Conservation (phyloP, 768 basidiomycete genomes). For the Atractiella rhizophila region DNA sequence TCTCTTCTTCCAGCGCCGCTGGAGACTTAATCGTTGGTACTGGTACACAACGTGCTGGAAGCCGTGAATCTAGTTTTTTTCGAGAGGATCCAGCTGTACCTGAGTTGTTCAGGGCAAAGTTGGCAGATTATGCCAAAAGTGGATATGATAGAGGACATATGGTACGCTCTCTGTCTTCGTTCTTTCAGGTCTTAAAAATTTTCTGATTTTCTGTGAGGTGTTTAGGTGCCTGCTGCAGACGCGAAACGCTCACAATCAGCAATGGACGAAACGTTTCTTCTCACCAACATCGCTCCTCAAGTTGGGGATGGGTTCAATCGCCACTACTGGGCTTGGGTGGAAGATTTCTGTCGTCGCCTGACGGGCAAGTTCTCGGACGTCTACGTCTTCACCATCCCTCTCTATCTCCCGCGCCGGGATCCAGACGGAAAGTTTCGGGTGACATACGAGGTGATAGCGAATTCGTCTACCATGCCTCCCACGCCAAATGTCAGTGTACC, state of each 20-base stretch:
- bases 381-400: conserved; percentile 85
- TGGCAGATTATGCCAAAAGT: conserved; percentile 52
- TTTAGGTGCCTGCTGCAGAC: conserved; percentile 72
- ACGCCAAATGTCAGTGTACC: conserved; percentile 53
- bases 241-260: conserved; percentile 74
- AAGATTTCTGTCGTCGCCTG: conserved; percentile 79
- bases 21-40: conserved; percentile 11
- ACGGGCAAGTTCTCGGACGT: conserved; percentile 77
- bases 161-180: conserved; percentile 23
- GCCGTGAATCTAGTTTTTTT: conserved; percentile 54
- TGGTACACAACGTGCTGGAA: conserved; percentile 26
- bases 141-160: conserved; percentile 48
- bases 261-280: conserved; percentile 86
- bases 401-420: conserved; percentile 64
- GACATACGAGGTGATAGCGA: background rate
- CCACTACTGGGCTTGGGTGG: conserved; percentile 92
- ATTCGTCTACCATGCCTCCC: conserved; percentile 17
- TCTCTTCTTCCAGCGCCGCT: conserved; percentile 14
- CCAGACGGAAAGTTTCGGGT: conserved; percentile 86
- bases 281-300: conserved; percentile 94
- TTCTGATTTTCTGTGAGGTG: conserved; percentile 26
- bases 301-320: conserved; percentile 93
- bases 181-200: background rate
- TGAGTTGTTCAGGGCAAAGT: conserved; percentile 44
- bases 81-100: conserved; percentile 61